Evolutionary conservation across 495 filamentous ascomycete genomes (phyloP), one percentile per base, ranked within the genome.

Genomic region (Penicillium cinerascens): DNA sequence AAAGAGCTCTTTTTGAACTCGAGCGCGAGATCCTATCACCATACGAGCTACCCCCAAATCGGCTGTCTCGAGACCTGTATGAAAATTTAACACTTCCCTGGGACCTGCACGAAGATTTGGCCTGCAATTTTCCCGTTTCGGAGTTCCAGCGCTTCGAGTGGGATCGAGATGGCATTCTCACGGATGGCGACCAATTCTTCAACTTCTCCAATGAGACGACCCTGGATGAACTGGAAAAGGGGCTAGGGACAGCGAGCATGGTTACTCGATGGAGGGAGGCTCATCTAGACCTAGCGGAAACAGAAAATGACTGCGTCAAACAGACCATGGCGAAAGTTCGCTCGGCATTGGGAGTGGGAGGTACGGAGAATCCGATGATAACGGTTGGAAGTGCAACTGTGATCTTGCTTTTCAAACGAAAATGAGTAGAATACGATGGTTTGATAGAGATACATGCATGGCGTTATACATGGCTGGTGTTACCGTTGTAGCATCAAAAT

Each of bases 41-140:
- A 0, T 79, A 72, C 48, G 52, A 68, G 7, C 39, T 56, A 3
- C 61, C 60, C 0, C 63, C 71, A 0, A 81, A 76, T 43, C 51
- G 38, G 2, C 22, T 77, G 6, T 58, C 69, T 0, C 66, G 60
- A 0, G 50, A 67, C 1, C 48, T 67, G 22, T 82, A 81, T 50
- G 57, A 59, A 0, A 58, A 74, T 33, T 67, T 82, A 1, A 51
- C 58, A 17, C 65, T 83, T 9, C 79, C 79, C 1, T 83, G 79
- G 79, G 13, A 47, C 7, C 62, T 61, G 7, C n/a, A 71, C 4
- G 33, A 53, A 6, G 38, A 54, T 11, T 60, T 71, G 0, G 25
- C 27, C 6, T 10, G 16, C 5, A 67, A 53, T 2, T 82, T 84
- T 47, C 66, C 71, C 0, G 36, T 72, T 48, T 52, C 29, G 0